Evolutionary conservation across 164 flowering plant genomes (phyloP), one percentile per base, ranked within the genome.

Genomic region (Saururus chinensis): DNA sequence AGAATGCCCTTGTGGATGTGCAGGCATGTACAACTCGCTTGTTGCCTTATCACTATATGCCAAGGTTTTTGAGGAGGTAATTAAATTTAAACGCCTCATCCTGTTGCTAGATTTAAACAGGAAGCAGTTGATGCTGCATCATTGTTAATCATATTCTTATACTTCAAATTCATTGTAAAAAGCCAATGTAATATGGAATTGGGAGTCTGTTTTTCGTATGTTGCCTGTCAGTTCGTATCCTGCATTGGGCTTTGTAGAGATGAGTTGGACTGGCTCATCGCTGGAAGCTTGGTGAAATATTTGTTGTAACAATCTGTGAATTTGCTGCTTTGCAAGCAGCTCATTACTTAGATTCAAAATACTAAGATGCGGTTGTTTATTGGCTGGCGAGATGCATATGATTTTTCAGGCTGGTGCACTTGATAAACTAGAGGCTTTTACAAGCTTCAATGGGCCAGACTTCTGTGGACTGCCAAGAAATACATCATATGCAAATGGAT

Each of bases 401-500:
- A 61, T 19, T 24, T 25, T 66, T 55, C 52, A 89, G 97, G 96
- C 87, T 1, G 87, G 87, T 60, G 99, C 97, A 53, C 86, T 95
- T 62, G 96, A 95, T 79, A 88, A 91, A 68, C 76, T 95, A 23
- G 99, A 95, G 72, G 93, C 96, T n/a, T 95, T 95, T 74, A 86
- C 92, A 10, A 95, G 99, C 81, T 91, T 95, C 57, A 95, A 95
- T 58, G 99, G 99, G 25, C 95, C 99, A 16, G 99, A 91, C 61
- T 95, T 95, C 71, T 95, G 89, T 64, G 93, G 95, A 9, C 87
- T 95, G 59, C 95, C 95, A 17, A 76, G 99, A 64, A 91, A 91
- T 75, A 64, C 76, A 19, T 71, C 97, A 42, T 93, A 86, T 62
- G 59, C 96, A 6, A 89, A 84, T 66, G 99, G 99, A 57, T 81